A percentile compares a stretch with the other conserved stretches of the same genome.
These are phyloP conservation scores for Melocanna baccifera DNA, from an alignment of 176 grass and related monocot genomes.

Conservation along the genomic window DNA sequence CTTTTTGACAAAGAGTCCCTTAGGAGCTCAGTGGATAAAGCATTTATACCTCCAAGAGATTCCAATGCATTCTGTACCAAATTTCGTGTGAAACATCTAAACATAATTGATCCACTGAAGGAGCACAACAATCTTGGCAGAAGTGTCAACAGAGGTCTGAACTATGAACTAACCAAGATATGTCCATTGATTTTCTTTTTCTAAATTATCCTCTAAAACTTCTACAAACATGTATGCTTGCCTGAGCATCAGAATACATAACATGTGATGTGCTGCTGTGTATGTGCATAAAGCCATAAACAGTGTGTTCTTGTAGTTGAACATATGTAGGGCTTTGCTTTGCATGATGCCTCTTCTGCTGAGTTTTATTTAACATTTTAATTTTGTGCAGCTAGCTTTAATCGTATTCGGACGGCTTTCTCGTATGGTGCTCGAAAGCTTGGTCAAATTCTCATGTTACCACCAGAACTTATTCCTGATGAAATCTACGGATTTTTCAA, in stretches of 20 bases:
- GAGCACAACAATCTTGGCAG: conserved; percentile 88
- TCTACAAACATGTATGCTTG: not conserved
- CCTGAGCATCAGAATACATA: not conserved
- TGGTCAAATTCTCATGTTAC: conserved; percentile 57
- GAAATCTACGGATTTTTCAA: conserved; percentile 60
- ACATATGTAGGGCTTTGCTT: not conserved
- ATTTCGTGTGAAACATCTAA: conserved; percentile 63
- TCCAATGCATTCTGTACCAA: conserved; percentile 21
- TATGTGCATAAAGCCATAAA: not conserved
- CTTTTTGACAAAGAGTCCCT: conserved; percentile 68
- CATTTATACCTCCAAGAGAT: conserved; percentile 28
- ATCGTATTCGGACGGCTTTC: conserved; percentile 73
- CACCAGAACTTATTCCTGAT: conserved; percentile 39
- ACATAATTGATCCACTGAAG: conserved; percentile 90
- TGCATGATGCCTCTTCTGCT: not conserved
- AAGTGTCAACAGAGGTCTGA: conserved; percentile 81
- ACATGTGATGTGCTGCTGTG: conserved; percentile 3
- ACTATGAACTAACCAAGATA: conserved; percentile 30
- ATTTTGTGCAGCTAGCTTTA: conserved; percentile 62
- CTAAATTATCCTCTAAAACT: not conserved
- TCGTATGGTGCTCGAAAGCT: conserved; percentile 76
- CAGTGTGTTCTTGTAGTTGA: not conserved
- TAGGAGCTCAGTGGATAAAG: conserved; percentile 31
- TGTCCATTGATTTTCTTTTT: not conserved
- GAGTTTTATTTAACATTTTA: conserved; percentile 23